Base-by-base conservation (phyloP, 306 rosid species). In the Glycyrrhiza uralensis region DNA sequence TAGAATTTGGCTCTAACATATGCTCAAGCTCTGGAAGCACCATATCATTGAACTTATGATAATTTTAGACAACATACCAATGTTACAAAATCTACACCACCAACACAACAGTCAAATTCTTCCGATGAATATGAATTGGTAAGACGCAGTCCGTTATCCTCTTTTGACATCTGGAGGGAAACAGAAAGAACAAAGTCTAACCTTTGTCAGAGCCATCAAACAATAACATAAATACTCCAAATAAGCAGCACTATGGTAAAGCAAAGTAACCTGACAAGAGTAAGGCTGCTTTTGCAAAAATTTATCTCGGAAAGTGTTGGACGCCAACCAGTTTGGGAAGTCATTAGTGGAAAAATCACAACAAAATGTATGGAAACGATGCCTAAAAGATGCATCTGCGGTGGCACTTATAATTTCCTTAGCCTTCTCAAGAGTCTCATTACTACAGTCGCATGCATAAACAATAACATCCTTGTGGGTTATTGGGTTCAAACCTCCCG, bases 401-500 rank as follows among this genome's bases (percentile, higher is more conserved):
- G 83, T 57, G 5, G 84, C 80, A 36, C 68, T 60, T 67, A 94
- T 69, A 44, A 87, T 84, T 82, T 83, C 85, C 73, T 80, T 85
- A 35, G 86, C 95, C 66, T 85, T 87, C 66, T 85, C 87, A 76
- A 91, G 87, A 67, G 86, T 86, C 78, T 85, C 90, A 19, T 51
- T 44, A 60, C 98, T 87, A 64, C 98, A 94, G 61, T 94, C 98
- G 19, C 98, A 94, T 35, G 95, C 96, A 82, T 87, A 94, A 59
- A 94, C 86, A 63, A 62, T n/a, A 49, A 77, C 58, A 44, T 75
- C 82, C 74, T 86, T 89, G 54, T 87, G 87, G 67, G 86, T n/a
- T n/a, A n/a, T n/a, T n/a, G n/a, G n/a, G n/a, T n/a, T n/a, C n/a
- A n/a, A n/a, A n/a, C n/a, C n/a, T n/a, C n/a, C n/a, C n/a, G n/a